Evolutionary conservation across 23 red algal genomes (phyloP).

Genomic region (Gracilaria vermiculophylla): DNA sequence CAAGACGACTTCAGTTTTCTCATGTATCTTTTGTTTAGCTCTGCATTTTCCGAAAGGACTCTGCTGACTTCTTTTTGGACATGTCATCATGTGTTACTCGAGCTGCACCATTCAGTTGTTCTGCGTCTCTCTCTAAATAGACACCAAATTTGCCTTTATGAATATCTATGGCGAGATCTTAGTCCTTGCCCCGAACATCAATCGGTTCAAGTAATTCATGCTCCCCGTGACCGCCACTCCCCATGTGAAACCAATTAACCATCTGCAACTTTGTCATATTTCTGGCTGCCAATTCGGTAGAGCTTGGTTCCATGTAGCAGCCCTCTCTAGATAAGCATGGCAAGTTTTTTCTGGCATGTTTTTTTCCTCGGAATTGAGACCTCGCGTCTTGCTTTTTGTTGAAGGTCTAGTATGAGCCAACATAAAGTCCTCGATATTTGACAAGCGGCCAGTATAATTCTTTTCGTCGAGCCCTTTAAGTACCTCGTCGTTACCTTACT

Average conservation of each 20-base stretch:
- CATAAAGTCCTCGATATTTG: conserved; percentile 34
- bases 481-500: neutral
- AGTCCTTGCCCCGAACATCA: conserved; percentile 74
- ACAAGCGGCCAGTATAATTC: conserved; percentile 3
- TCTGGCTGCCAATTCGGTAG: conserved; percentile 24
- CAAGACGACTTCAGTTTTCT: conserved; percentile 65
- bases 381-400: conserved; percentile 33
- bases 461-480: neutral
- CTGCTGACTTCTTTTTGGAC: conserved; percentile 11
- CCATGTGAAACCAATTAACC: conserved; percentile 69
- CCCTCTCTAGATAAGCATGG: conserved; percentile 48
- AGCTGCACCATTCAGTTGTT: conserved; percentile 40
- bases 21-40: neutral
- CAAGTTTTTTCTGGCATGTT: conserved; percentile 52
- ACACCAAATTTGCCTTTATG: conserved; percentile 62
- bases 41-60: neutral
- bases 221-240: conserved; percentile 59
- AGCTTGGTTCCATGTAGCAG: conserved; percentile 57
- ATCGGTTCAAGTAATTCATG: conserved; percentile 73
- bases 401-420: conserved; percentile 45
- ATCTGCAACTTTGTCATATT: conserved; percentile 51
- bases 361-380: conserved; percentile 35
- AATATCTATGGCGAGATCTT: conserved; percentile 64
- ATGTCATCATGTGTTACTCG: conserved; percentile 36
- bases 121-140: conserved; percentile 60